Percentiles rank a stretch among this genome's conserved stretches.
Conservation (phyloP, 164 flowering plant species). For the Vitis rotundifolia region DNA sequence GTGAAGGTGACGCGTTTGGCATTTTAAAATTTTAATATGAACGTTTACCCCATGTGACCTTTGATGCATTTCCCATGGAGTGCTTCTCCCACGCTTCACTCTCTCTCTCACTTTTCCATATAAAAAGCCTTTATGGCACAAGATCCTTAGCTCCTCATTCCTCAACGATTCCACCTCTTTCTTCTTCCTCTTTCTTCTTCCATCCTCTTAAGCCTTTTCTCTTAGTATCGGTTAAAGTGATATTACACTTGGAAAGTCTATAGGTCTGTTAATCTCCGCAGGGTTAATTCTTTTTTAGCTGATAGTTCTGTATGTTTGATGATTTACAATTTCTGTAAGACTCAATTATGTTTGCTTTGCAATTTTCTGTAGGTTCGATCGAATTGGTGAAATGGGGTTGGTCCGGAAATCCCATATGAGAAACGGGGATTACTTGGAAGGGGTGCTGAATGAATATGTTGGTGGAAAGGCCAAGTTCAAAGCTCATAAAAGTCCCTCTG, state of each 20-base stretch:
- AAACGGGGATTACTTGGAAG: slow-evolving; percentile 78
- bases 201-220: background rate
- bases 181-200: background rate
- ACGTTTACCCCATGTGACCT: slow-evolving; percentile 68
- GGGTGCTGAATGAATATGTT: slow-evolving; percentile 74
- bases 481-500: slow-evolving; percentile 40
- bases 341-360: background rate
- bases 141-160: slow-evolving; percentile 29
- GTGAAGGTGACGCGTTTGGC: slow-evolving; percentile 37
- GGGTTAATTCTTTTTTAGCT: background rate
- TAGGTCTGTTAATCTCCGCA: background rate
- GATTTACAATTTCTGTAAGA: background rate
- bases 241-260: background rate
- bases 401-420: slow-evolving; percentile 33
- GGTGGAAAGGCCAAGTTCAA: slow-evolving; percentile 55
- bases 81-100: slow-evolving; percentile 19
- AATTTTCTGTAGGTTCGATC: slow-evolving; percentile 17
- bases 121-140: slow-evolving; percentile 21
- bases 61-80: slow-evolving; percentile 52
- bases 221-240: background rate
- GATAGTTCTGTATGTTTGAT: too few species aligned
- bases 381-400: slow-evolving; percentile 44
- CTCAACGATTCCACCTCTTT: background rate
- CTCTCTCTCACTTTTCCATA: slow-evolving; percentile 8
- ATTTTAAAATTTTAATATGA: slow-evolving; percentile 4